Conservation (phyloP, 805 yeast genomes). For the Cyberlindnera japonica region DNA sequence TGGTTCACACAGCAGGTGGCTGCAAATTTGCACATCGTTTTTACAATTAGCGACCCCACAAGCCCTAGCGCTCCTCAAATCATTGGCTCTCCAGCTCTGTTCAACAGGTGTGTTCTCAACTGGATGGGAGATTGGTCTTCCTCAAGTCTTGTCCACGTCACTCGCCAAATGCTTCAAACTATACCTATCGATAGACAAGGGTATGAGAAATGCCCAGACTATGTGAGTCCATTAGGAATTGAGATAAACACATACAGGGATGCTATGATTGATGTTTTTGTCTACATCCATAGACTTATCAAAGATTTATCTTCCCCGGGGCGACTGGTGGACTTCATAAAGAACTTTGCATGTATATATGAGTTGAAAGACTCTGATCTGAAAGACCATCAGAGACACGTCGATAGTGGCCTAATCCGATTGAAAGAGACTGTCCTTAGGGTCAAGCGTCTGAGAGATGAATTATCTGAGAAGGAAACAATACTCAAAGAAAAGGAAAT, state of each 20-base stretch:
- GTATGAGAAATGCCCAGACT: slow-evolving; percentile 34
- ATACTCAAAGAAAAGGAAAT: slow-evolving; percentile 52
- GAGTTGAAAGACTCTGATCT: slow-evolving; percentile 42
- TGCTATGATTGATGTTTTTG: slow-evolving; percentile 43
- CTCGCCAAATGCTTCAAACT: slow-evolving; percentile 35
- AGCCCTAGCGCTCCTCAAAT: slow-evolving; percentile 37
- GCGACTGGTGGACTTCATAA: slow-evolving; percentile 48
- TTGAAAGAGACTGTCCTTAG: slow-evolving; percentile 72
- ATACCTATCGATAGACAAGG: slow-evolving; percentile 53
- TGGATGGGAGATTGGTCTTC: slow-evolving; percentile 87
- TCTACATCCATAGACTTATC: slow-evolving; percentile 40
- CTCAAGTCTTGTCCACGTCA: slow-evolving; percentile 47
- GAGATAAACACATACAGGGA: slow-evolving; percentile 34
- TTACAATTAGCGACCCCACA: slow-evolving; percentile 61
- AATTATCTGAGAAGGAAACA: slow-evolving; percentile 49
- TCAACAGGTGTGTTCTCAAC: slow-evolving; percentile 82
- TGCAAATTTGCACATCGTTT: slow-evolving; percentile 74
- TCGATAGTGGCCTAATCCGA: slow-evolving; percentile 68
- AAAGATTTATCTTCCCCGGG: slow-evolving; percentile 43
- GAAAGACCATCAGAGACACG: slow-evolving; percentile 67
- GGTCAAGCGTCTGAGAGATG: slow-evolving; percentile 55
- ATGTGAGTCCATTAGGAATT: slow-evolving; percentile 11
- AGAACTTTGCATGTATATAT: slow-evolving; percentile 42
- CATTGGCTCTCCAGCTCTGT: slow-evolving; percentile 79
- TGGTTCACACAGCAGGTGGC: slow-evolving; percentile 76